phyloP scores from a whole-genome alignment of 495 filamentous ascomycete genomes.

The Ramalina intermedia region DNA sequence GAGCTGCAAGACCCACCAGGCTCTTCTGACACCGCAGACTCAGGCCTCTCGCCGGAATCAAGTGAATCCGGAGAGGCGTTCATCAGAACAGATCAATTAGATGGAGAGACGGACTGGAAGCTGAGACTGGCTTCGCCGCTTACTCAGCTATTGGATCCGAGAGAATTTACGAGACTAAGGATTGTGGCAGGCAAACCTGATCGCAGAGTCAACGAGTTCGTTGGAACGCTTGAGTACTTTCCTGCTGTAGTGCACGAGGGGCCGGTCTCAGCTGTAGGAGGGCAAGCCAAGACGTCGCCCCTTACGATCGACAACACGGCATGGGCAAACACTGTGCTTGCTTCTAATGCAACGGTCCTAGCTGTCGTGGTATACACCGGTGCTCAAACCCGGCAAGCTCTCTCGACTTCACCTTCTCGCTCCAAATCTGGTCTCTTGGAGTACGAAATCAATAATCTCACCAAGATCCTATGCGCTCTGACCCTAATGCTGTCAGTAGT shows the following conservation, averaged over 20 bases:
- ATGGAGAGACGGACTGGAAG: slow-evolving; percentile 99
- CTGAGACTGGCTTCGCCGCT: slow-evolving; percentile 72
- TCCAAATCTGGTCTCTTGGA: slow-evolving; percentile 90
- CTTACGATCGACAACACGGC: slow-evolving; percentile 94
- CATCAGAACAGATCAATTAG: slow-evolving; percentile 92
- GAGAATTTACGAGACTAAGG: slow-evolving; percentile 56
- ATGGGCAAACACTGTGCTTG: slow-evolving; percentile 96
- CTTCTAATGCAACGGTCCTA: slow-evolving; percentile 73
- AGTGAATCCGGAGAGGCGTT: slow-evolving; percentile 69
- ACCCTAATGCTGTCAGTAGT: slow-evolving; percentile 76
- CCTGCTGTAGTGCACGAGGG: slow-evolving; percentile 20
- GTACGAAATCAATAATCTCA: slow-evolving; percentile 94
- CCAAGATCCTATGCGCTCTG: slow-evolving; percentile 85
- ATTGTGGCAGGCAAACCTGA: slow-evolving; percentile 80
- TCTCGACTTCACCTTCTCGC: slow-evolving; percentile 81
- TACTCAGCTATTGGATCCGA: slow-evolving; percentile 56
- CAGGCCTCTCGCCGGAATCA: slow-evolving; percentile 8
- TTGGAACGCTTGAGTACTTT: slow-evolving; percentile 60
- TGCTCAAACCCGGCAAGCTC: slow-evolving; percentile 80
- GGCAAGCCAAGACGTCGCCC: slow-evolving; percentile 39
- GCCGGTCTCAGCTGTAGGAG: slow-evolving; percentile 7
- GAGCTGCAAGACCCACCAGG: background rate
- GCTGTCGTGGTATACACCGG: slow-evolving; percentile 91
- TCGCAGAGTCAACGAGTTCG: slow-evolving; percentile 83
- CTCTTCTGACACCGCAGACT: background rate